These are phyloP conservation scores for Neonothopanus nambi DNA, from an alignment of 1,284 basidiomycete species.

Conservation along the genomic window DNA sequence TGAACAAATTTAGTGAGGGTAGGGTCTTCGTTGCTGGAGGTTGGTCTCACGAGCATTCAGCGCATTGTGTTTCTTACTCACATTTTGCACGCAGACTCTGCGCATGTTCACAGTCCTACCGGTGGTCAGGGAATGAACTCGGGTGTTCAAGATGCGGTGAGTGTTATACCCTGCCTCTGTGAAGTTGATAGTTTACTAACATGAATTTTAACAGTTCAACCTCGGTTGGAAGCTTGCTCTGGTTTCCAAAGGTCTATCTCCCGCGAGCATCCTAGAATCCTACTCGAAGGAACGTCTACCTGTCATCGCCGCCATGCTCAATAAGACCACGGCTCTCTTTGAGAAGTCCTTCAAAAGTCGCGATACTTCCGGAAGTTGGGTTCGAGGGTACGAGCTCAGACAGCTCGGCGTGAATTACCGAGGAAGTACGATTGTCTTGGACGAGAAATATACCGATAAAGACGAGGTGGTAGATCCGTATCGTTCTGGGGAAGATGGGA, in stretches of 20 bases:
- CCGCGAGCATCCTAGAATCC: slow-evolving; percentile 33
- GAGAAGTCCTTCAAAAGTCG: slow-evolving; percentile 20
- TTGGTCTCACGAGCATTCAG: background rate
- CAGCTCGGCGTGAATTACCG: slow-evolving; percentile 36
- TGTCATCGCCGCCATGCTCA: slow-evolving; percentile 37
- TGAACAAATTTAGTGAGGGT: slow-evolving; percentile 11
- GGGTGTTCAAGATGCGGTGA: slow-evolving; percentile 40
- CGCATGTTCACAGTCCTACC: slow-evolving; percentile 32
- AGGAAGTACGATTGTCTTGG: slow-evolving; percentile 25
- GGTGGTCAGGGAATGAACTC: slow-evolving; percentile 41
- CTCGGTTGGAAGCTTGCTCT: slow-evolving; percentile 44
- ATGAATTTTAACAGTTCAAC: slow-evolving; percentile 31
- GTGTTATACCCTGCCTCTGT: background rate
- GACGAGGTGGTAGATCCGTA: slow-evolving; percentile 21
- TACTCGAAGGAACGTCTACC: slow-evolving; percentile 39
- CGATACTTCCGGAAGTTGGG: slow-evolving; percentile 6
- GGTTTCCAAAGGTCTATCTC: slow-evolving; percentile 34
- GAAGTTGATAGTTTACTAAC: background rate
- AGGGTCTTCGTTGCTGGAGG: slow-evolving; percentile 20
- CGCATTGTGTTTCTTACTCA: background rate
- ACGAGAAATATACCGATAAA: slow-evolving; percentile 11
- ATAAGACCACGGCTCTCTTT: slow-evolving; percentile 24
- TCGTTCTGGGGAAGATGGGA: slow-evolving; percentile 19
- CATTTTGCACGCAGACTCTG: slow-evolving; percentile 24
- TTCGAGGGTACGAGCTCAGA: slow-evolving; percentile 17